These are phyloP conservation scores for Peribolospora kevripleyi DNA, from an alignment of 768 basidiomycete species.

Conservation along the genomic window DNA sequence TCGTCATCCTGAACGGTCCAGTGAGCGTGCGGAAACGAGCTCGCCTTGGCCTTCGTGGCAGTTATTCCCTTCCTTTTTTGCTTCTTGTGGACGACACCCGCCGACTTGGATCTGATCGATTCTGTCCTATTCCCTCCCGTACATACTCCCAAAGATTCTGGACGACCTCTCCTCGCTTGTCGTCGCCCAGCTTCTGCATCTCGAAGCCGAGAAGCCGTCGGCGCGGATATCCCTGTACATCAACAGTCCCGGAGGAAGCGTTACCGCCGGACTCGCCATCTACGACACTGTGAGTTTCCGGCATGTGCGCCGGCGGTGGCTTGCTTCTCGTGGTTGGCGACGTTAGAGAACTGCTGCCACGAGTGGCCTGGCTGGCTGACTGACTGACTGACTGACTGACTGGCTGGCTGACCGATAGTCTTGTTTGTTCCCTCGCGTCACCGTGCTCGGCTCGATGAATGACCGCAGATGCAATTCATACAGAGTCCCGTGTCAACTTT, in stretches of 20 bases:
- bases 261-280: slow-evolving; percentile 84
- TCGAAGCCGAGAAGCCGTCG: slow-evolving; percentile 76
- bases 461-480: slow-evolving; percentile 38
- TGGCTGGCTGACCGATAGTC: neutral
- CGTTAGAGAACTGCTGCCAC: too few relatives aligned
- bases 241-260: slow-evolving; percentile 86
- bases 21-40: slow-evolving; percentile 26
- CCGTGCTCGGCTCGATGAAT: neutral
- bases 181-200: slow-evolving; percentile 77
- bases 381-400: too few relatives aligned
- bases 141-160: slow-evolving; percentile 34
- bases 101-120: too few relatives aligned
- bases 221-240: slow-evolving; percentile 65
- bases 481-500: slow-evolving; percentile 89
- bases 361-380: too few relatives aligned
- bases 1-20: slow-evolving; percentile 83
- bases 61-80: neutral
- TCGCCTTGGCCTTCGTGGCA: neutral
- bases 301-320: neutral
- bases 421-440: neutral
- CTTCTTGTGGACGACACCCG: too few relatives aligned
- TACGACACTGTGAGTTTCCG: slow-evolving; percentile 62
- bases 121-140: neutral
- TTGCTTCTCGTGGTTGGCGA: neutral
- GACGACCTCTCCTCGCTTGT: slow-evolving; percentile 70